A percentile compares a stretch with the other conserved stretches of the same genome.
phyloP scores from a whole-genome alignment of 805 yeast species.

The Kodamaea lidongshanica region DNA sequence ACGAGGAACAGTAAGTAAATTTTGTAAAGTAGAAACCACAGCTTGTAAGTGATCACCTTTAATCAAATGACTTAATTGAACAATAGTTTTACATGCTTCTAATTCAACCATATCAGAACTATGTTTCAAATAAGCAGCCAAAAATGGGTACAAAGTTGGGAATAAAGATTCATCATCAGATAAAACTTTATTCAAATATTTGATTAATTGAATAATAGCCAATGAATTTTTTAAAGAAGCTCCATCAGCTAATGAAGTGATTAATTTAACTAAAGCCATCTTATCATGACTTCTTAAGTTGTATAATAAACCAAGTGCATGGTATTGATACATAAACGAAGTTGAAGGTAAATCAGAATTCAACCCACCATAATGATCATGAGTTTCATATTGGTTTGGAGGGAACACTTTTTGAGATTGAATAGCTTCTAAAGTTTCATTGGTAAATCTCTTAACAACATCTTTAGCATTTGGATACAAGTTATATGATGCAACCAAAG shows the following conservation, averaged over 20 bases:
- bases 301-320: conserved; percentile 87
- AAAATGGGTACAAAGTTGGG: conserved; percentile 54
- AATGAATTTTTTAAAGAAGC: conserved; percentile 67
- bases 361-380: conserved; percentile 50
- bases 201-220: conserved; percentile 79
- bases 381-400: conserved; percentile 43
- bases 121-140: conserved; percentile 67
- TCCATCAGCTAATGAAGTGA: conserved; percentile 65
- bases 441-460: conserved; percentile 87
- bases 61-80: conserved; percentile 47
- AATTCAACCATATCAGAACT: conserved; percentile 85
- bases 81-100: conserved; percentile 80
- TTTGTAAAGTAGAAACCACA: conserved; percentile 70
- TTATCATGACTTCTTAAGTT: conserved; percentile 85
- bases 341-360: conserved; percentile 54
- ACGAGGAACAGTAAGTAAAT: conserved; percentile 78
- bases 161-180: conserved; percentile 64
- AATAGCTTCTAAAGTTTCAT: conserved; percentile 91
- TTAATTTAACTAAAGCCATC: conserved; percentile 87
- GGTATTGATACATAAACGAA: conserved; percentile 85
- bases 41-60: conserved; percentile 59
- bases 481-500: conserved; percentile 85
- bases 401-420: conserved; percentile 53
- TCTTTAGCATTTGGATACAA: conserved; percentile 84
- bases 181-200: conserved; percentile 69